A percentile compares a stretch with the other conserved stretches of the same genome.
phyloP scores from a whole-genome alignment of 2,329 filamentous ascomycete species.

The Dothistroma septosporum region DNA sequence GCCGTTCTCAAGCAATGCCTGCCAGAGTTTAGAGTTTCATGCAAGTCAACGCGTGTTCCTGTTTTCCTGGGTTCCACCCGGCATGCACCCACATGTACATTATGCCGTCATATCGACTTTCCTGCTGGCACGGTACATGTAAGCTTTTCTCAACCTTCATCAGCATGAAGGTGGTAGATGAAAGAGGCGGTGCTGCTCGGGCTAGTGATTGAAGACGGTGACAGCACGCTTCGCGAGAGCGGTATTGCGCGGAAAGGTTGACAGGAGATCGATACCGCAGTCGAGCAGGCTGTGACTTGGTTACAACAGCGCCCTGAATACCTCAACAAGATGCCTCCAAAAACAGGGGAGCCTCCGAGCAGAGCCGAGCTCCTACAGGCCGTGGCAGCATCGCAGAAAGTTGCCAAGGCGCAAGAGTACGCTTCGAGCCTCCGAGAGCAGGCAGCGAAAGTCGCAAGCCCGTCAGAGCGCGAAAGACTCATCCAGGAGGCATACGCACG shows the following conservation, averaged over 20 bases:
- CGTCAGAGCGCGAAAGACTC: constrained; percentile 27
- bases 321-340: neutral
- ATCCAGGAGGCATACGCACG: constrained; percentile 32
- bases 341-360: neutral
- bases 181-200: neutral
- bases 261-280: too few relatives aligned
- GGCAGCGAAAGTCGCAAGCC: constrained; percentile 19
- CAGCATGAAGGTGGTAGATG: neutral
- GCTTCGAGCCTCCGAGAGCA: constrained; percentile 23
- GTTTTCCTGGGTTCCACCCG: neutral
- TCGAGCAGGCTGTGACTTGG: neutral
- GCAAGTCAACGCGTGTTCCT: neutral
- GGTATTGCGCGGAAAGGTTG: neutral
- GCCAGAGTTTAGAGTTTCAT: neutral
- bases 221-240: neutral
- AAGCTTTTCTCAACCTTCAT: neutral
- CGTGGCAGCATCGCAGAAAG: constrained; percentile 24
- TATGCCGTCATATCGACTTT: neutral
- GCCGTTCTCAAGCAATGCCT: too few relatives aligned
- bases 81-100: neutral
- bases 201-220: neutral
- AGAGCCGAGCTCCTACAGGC: constrained; percentile 19
- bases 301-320: too few relatives aligned
- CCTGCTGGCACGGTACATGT: too few relatives aligned
- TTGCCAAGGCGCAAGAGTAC: constrained; percentile 21